Evolutionary conservation across 2,329 filamentous ascomycete species (phyloP), one percentile per base, ranked within the genome.

Genomic region (Microascus cirrosus): DNA sequence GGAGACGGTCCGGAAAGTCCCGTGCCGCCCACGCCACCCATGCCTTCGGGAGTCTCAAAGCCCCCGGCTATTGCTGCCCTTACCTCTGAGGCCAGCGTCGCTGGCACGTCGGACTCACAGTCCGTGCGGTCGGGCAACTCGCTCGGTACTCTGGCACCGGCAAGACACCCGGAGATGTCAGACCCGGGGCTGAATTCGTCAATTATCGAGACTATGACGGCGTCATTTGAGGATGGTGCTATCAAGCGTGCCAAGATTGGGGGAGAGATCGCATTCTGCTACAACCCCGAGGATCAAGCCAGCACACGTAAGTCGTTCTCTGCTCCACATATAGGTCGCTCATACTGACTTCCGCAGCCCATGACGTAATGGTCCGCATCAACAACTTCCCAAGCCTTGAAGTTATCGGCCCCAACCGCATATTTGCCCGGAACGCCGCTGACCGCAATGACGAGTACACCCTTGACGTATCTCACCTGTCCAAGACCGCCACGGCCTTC

Each of bases 41-140:
- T 56, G 39, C 53, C 53, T 18, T 20, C 59, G 2, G 62, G 60
- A 10, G 62, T 65, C 28, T 63, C 67, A 58, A 73, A 71, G 64
- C 69, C 78, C 11, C 74, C 79, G 4, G 76, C 81, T 2, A 69
- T 82, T 48, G 74, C 78, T 45, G 74, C 79, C 2, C 72, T 87
- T 50, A 77, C 84, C 8, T 84, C 90, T 18, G 85, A 89, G 68
- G 74, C 80, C 56, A 77, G 81, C 74, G 67, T 78, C 35, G 73
- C 78, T 1, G 78, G 72, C 25, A 76, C 78, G 18, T 95, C 91
- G 1, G 94, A 99, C 69, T 91, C 89, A 2, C 90, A 93, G 58
- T 97, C 94, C 1, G 87, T 97, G 60, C 86, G 92, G 54, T 99
- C 94, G 2, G 87, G 88, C 2, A 89, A 90, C 62, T 95, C 91